Conservation (phyloP, 2,329 filamentous ascomycete genomes). For the Aaosphaeria pasadenensis region DNA sequence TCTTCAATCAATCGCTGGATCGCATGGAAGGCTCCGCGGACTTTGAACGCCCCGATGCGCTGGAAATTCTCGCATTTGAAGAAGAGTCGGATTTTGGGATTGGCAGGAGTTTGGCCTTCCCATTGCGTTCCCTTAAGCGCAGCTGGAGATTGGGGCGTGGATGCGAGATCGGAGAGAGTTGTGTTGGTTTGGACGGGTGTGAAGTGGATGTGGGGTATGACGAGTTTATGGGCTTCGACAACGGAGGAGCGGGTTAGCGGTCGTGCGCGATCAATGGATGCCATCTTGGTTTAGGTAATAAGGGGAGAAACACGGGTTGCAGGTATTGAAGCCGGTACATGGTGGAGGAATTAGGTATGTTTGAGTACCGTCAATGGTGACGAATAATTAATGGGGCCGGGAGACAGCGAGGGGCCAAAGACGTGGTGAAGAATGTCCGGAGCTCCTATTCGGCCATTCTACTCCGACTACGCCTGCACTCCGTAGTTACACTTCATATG, state of each 20-base stretch:
- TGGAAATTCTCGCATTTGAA: slow-evolving; percentile 98
- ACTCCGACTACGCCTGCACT: too few species aligned
- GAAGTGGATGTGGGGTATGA: slow-evolving; percentile 72
- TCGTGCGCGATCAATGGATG: slow-evolving; percentile 20
- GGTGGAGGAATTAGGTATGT: too few species aligned
- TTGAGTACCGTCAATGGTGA: too few species aligned
- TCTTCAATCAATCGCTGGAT: slow-evolving; percentile 67
- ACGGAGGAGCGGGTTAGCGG: slow-evolving; percentile 72
- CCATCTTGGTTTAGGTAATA: too few species aligned
- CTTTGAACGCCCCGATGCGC: slow-evolving; percentile 89
- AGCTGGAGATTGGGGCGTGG: slow-evolving; percentile 59
- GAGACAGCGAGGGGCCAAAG: too few species aligned
- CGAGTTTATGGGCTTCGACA: slow-evolving; percentile 66
- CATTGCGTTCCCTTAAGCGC: slow-evolving; percentile 57
- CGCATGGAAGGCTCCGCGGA: slow-evolving; percentile 85
- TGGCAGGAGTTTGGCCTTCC: slow-evolving; percentile 56
- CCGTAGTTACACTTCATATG: too few species aligned
- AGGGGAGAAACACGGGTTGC: too few species aligned
- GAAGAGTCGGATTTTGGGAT: slow-evolving; percentile 69
- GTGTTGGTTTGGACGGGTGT: slow-evolving; percentile 81
- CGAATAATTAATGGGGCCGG: too few species aligned
- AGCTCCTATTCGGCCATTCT: too few species aligned
- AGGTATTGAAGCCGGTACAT: too few species aligned
- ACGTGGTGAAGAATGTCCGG: too few species aligned
- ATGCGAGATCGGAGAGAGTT: slow-evolving; percentile 73